phyloP scores from a whole-genome alignment of 2,329 filamentous ascomycete species.

The Raffaelea ambrosiae region DNA sequence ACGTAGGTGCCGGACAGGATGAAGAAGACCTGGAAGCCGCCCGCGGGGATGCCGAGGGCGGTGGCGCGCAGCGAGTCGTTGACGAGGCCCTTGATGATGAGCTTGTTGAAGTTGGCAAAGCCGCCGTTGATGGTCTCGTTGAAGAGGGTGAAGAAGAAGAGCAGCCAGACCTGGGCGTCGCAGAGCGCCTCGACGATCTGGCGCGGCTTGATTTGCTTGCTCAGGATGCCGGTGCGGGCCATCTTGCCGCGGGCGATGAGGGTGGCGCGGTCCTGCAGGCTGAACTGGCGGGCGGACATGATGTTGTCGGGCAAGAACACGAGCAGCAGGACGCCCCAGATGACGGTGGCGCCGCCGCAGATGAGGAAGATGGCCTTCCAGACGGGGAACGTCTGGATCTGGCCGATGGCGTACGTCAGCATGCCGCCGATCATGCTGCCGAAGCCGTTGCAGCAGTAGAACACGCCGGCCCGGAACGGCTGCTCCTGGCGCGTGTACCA shows the following conservation, averaged over 20 bases:
- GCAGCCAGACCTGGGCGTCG: neutral
- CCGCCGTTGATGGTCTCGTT: conserved; percentile 10
- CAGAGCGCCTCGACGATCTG: conserved; percentile 19
- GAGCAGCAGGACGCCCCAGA: neutral
- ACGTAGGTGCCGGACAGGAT: neutral
- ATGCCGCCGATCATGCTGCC: conserved; percentile 18
- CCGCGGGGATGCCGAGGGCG: conserved; percentile 6
- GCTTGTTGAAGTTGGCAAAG: conserved; percentile 4
- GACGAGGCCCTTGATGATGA: conserved; percentile 7
- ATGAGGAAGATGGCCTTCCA: conserved; percentile 14
- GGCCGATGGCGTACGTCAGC: conserved; percentile 19
- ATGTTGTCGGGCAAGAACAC: conserved; percentile 23
- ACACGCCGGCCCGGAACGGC: conserved; percentile 23
- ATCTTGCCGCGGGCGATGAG: neutral
- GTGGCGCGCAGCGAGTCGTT: conserved; percentile 2
- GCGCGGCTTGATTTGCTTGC: neutral
- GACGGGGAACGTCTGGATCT: neutral
- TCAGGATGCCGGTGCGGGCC: conserved; percentile 17
- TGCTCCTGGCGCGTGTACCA: conserved; percentile 28
- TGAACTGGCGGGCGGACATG: conserved; percentile 22
- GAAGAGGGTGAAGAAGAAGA: neutral
- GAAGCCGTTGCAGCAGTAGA: conserved; percentile 21
- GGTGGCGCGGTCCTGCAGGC: conserved; percentile 22
- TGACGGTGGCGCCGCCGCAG: conserved; percentile 1
- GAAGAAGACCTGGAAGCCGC: neutral